phyloP scores from a whole-genome alignment of 2,329 filamentous ascomycete genomes.

The Xenoacremonium recifei region DNA sequence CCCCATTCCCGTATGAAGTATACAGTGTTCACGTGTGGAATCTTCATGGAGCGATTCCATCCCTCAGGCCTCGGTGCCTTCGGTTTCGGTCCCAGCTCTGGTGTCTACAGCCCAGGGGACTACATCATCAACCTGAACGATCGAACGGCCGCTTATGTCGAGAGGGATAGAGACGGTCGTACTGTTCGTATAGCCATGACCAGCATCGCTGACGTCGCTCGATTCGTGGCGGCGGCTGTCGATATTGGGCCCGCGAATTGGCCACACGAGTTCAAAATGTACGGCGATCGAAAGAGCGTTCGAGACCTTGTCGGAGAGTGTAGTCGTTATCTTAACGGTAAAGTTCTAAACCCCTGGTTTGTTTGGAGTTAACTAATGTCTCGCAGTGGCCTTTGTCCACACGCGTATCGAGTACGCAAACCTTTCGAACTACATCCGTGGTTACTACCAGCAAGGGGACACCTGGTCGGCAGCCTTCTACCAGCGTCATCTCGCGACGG shows the following conservation, averaged over 20 bases:
- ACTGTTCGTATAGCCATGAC: constrained; percentile 63
- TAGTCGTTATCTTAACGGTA: constrained; percentile 49
- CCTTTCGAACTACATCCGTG: constrained; percentile 37
- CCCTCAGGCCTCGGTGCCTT: constrained; percentile 62
- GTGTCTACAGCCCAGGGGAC: constrained; percentile 56
- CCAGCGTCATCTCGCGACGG: constrained; percentile 64
- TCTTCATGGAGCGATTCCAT: constrained; percentile 75
- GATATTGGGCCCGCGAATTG: constrained; percentile 60
- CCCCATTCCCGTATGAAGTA: constrained; percentile 54
- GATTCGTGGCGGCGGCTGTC: constrained; percentile 68
- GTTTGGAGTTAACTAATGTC: constrained; percentile 17
- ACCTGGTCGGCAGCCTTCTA: constrained; percentile 51
- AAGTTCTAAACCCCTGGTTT: constrained; percentile 14
- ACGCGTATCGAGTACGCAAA: constrained; percentile 38
- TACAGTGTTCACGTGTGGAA: constrained; percentile 70
- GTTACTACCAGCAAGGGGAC: constrained; percentile 47
- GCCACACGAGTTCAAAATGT: constrained; percentile 68
- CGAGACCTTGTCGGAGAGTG: constrained; percentile 55
- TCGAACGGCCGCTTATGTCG: constrained; percentile 59
- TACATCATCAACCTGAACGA: constrained; percentile 63
- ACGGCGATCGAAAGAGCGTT: constrained; percentile 63
- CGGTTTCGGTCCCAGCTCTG: constrained; percentile 56
- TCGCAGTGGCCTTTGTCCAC: constrained; percentile 39
- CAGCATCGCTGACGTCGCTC: constrained; percentile 66
- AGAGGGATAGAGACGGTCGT: constrained; percentile 48